phyloP scores from a whole-genome alignment of 2,329 filamentous ascomycete genomes.

The Colletotrichum limetticola region DNA sequence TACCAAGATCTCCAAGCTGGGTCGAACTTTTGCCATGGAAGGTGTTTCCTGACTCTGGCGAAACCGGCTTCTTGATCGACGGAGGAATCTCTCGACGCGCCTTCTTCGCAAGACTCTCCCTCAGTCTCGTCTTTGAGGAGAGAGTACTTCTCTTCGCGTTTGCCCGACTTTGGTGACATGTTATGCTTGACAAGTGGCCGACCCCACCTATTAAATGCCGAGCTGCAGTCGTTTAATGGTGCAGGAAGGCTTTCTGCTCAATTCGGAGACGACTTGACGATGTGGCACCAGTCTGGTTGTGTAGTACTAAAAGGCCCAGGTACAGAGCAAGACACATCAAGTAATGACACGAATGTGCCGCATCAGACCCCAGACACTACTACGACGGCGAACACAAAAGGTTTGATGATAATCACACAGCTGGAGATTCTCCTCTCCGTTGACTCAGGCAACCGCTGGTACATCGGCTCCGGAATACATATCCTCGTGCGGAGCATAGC shows the following conservation, averaged over 20 bases:
- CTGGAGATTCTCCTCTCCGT: accelerated
- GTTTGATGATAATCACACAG: neutral
- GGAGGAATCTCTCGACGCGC: neutral
- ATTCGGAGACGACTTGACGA: no score
- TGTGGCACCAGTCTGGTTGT: no score
- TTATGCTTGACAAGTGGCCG: neutral
- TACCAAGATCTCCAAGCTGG: conserved; percentile 26
- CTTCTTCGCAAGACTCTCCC: conserved; percentile 1
- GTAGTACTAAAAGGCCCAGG: no score
- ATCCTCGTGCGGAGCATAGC: neutral
- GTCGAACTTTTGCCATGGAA: conserved; percentile 9
- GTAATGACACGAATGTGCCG: no score
- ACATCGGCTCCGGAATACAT: no score
- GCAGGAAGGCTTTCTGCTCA: no score
- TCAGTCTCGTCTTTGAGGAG: conserved; percentile 11
- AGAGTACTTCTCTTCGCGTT: conserved; percentile 6
- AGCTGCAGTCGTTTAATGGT: no score
- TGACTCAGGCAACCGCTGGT: no score
- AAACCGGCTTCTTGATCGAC: conserved; percentile 3
- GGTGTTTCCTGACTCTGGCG: neutral
- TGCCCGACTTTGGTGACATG: neutral
- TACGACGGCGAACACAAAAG: neutral
- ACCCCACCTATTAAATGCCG: no score
- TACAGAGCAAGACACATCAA: no score
- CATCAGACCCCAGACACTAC: no score